Conservation (phyloP, 352 stramenopile genomes). For the Halophytophthora polymorphica region DNA sequence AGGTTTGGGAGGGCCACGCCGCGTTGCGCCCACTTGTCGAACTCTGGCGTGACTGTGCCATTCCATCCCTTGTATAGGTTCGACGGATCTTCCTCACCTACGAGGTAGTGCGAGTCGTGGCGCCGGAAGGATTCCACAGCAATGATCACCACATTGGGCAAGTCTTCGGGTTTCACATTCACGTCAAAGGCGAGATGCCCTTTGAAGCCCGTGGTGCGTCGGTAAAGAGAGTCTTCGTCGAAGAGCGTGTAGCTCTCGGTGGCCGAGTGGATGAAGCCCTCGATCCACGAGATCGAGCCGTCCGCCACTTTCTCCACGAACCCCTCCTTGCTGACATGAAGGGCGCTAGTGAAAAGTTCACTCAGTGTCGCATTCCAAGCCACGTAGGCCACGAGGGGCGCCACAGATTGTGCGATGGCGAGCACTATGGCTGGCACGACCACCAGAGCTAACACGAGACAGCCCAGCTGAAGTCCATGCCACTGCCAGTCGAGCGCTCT, state of each 20-base stretch:
- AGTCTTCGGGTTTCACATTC: slow-evolving; percentile 22
- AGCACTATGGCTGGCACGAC: slow-evolving; percentile 12
- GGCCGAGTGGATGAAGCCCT: slow-evolving; percentile 11
- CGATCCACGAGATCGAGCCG: slow-evolving; percentile 11
- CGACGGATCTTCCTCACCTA: slow-evolving; percentile 30
- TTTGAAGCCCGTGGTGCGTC: slow-evolving; percentile 37
- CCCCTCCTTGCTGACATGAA: slow-evolving; percentile 17
- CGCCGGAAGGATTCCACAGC: slow-evolving; percentile 55
- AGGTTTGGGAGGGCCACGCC: slow-evolving; percentile 51
- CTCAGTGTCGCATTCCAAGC: slow-evolving; percentile 28
- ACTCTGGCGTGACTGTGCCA: slow-evolving; percentile 40
- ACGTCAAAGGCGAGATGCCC: slow-evolving; percentile 43
- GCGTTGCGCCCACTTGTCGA: slow-evolving; percentile 45
- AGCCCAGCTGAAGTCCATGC: neutral
- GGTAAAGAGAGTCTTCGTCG: slow-evolving; percentile 26
- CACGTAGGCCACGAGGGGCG: slow-evolving; percentile 15
- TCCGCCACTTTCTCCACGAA: slow-evolving; percentile 10
- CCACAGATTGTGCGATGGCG: slow-evolving; percentile 7
- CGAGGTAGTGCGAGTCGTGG: slow-evolving; percentile 49
- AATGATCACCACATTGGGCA: slow-evolving; percentile 50
- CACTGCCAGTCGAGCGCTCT: slow-evolving; percentile 1
- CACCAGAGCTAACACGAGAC: slow-evolving; percentile 6
- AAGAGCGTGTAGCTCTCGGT: slow-evolving; percentile 23
- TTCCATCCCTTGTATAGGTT: slow-evolving; percentile 35
- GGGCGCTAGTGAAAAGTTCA: slow-evolving; percentile 19